Evolutionary conservation across 2,329 filamentous ascomycete species (phyloP), one percentile per base, ranked within the genome.

Genomic region (Graphium sp.): DNA sequence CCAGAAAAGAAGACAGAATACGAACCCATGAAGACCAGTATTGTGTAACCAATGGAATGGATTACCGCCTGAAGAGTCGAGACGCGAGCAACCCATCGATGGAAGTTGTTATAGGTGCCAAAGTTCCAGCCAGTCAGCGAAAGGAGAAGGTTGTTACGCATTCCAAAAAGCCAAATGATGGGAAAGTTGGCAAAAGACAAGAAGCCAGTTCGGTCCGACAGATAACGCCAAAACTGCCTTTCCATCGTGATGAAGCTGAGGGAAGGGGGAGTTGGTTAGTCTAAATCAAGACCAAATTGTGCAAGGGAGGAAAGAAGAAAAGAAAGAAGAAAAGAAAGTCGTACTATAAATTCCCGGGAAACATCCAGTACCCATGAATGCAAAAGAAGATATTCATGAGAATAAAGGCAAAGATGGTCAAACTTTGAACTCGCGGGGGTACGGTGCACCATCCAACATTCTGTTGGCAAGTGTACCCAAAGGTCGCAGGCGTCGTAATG

Each of bases 41-140:
- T 34, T 0, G 65, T 59, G 34, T 76, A 80, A 0, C 62, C 60
- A 2, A 74, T 32, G 0, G 71, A 74, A 39, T 81, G 75, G 0
- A 73, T 44, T 2, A 77, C 54, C 2, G 70, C 74, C 37, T 77
- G 60, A 1, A 71, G 32, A 0, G 72, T 73, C 5, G 70, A 60
- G 3, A 76, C 55, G 12, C 74, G 56, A 0, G 75, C 74, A 4
- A 74, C 56, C 57, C 71, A 73, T 1, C 74, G 65, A 44, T 80
- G 75, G 29, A 78, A 77, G 22, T 68, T 60, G 37, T 69, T 79
- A 40, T 70, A 79, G 0, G 68, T 71, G 2, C 60, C 59, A 42
- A 74, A 78, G 8, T 66, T 69, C 73, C 74, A 80, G 0, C 74
- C 74, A 0, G 75, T 79, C 1, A 71, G 42, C 68, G 68, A 75